Conservation (phyloP, 441 rosid species). For the Kokia cookei region DNA sequence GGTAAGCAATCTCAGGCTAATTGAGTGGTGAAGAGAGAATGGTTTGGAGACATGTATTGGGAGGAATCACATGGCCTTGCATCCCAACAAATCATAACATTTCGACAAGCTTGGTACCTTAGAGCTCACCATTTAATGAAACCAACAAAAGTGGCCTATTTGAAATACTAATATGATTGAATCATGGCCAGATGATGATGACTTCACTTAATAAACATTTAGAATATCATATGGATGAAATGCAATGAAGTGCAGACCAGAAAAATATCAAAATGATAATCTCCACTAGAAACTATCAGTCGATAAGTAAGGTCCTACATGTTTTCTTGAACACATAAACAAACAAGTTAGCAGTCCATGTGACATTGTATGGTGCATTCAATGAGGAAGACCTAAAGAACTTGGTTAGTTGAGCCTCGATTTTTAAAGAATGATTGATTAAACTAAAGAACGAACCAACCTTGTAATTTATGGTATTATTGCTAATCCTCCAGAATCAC, state of each 20-base stretch:
- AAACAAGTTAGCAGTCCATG: neutral
- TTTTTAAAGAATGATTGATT: too few species aligned
- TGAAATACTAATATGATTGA: neutral
- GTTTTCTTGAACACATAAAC: neutral
- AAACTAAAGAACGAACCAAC: too few species aligned
- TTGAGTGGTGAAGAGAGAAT: neutral
- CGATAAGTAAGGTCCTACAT: neutral
- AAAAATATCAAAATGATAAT: neutral
- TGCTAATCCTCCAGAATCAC: too few species aligned
- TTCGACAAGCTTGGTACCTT: neutral
- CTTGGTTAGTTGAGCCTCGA: too few species aligned
- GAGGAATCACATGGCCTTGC: slow-evolving; percentile 4
- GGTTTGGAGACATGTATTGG: neutral
- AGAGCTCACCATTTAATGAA: neutral
- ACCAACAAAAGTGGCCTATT: neutral
- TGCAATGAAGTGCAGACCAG: neutral
- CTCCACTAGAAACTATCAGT: neutral
- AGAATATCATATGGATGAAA: neutral
- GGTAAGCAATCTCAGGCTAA: neutral
- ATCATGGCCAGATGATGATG: neutral
- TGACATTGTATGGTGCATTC: neutral
- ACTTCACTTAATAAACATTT: neutral
- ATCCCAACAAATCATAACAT: neutral
- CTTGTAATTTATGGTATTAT: too few species aligned
- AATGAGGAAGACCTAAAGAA: too few species aligned